Evolutionary conservation across 768 basidiomycete genomes (phyloP).

Genomic region (Lentinula raphanica): DNA sequence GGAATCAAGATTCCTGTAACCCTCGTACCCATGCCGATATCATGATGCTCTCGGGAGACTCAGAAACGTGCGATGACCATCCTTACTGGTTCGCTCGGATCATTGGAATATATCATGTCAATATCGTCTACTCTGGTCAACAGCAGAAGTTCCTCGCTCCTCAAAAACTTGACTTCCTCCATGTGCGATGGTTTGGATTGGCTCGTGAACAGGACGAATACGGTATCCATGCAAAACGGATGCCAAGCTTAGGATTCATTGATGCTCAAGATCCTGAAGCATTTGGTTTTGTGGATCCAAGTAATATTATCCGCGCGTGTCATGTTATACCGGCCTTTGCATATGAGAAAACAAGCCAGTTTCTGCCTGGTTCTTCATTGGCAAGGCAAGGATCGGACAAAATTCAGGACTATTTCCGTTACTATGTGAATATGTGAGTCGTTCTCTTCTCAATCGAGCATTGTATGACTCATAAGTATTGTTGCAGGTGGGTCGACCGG

Average conservation of each 20-base stretch:
- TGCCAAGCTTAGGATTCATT: not conserved
- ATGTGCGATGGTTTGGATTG: conserved; percentile 20
- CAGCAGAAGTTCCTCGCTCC: no score
- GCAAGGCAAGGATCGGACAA: not conserved
- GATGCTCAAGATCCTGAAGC: not conserved
- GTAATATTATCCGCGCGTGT: not conserved
- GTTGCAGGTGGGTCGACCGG: no score
- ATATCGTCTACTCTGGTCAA: conserved; percentile 10
- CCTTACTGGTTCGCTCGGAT: conserved; percentile 26
- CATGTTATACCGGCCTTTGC: not conserved
- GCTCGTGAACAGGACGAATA: conserved; percentile 9
- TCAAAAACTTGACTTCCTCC: conserved; percentile 19
- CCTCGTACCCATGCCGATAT: conserved; percentile 27
- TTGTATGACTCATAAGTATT: no score
- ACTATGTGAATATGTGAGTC: not conserved
- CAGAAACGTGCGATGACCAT: no score
- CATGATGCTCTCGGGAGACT: conserved; percentile 17
- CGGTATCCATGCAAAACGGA: conserved; percentile 6
- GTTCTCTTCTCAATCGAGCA: not conserved
- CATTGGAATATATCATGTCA: conserved; percentile 25
- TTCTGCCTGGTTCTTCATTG: not conserved
- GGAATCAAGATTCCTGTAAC: conserved; percentile 31
- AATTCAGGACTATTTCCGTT: not conserved
- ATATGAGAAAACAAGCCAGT: not conserved
- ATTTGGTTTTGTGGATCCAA: not conserved